These are phyloP conservation scores for Ilyonectria robusta DNA, from an alignment of 2,329 filamentous ascomycete genomes.

Conservation along the genomic window DNA sequence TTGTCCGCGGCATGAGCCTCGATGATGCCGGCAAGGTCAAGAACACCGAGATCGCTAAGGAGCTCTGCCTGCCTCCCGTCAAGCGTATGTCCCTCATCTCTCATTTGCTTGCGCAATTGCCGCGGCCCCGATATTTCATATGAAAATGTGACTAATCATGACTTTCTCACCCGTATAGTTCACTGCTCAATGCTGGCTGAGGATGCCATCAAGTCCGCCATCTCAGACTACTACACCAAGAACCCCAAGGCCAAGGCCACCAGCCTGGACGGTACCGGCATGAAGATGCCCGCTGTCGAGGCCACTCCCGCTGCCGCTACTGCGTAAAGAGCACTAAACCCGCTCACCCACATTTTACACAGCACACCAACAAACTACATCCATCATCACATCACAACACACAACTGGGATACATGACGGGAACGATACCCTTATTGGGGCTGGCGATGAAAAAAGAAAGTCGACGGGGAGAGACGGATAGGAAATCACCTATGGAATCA, in stretches of 20 bases:
- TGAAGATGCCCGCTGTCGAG: slow-evolving; percentile 73
- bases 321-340: slow-evolving; percentile 38
- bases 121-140: slow-evolving; percentile 19
- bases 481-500: slow-evolving; percentile 12
- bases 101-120: slow-evolving; percentile 13
- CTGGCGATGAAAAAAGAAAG: slow-evolving; percentile 34
- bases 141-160: slow-evolving; percentile 46
- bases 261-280: slow-evolving; percentile 81
- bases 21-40: slow-evolving; percentile 93
- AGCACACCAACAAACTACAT: slow-evolving; percentile 12
- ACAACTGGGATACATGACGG: slow-evolving; percentile 38
- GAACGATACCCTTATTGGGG: slow-evolving; percentile 47
- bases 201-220: slow-evolving; percentile 92
- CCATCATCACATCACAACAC: slow-evolving; percentile 29
- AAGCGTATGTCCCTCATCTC: slow-evolving; percentile 74
- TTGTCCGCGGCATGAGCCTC: slow-evolving; percentile 94
- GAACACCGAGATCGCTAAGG: slow-evolving; percentile 98
- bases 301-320: slow-evolving; percentile 51
- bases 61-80: slow-evolving; percentile 89
- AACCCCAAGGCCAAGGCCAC: slow-evolving; percentile 82
- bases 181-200: slow-evolving; percentile 95
- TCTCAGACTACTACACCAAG: slow-evolving; percentile 91
- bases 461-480: slow-evolving; percentile 25
- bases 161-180: slow-evolving; percentile 64
- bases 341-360: slow-evolving; percentile 4